Conservation (phyloP, 805 yeast species). For the Lachancea mirantina region DNA sequence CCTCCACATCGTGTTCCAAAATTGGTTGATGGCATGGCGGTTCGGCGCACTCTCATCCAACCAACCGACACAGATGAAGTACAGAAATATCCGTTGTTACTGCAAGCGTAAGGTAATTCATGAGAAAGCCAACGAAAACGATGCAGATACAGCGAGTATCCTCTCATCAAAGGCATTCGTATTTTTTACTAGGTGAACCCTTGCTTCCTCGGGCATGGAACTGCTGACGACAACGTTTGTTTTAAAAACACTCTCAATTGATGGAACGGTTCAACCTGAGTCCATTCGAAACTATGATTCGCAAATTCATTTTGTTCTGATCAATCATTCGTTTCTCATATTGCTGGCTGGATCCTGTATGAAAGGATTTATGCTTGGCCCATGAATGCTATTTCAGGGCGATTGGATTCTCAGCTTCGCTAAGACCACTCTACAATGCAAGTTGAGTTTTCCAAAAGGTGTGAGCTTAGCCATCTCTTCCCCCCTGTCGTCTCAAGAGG, state of each 20-base stretch:
- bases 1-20: constrained; percentile 34
- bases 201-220: constrained; percentile 71
- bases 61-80: constrained; percentile 49
- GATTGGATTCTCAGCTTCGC: constrained; percentile 18
- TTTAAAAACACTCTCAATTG: constrained; percentile 59
- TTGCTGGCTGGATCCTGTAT: constrained; percentile 68
- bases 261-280: constrained; percentile 49
- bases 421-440: too few relatives aligned
- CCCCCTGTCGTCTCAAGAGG: too few relatives aligned
- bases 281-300: constrained; percentile 69
- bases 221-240: constrained; percentile 82
- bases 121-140: constrained; percentile 43
- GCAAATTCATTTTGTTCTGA: constrained; percentile 87
- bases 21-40: constrained; percentile 33
- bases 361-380: constrained; percentile 69
- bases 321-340: constrained; percentile 73
- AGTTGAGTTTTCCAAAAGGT: too few relatives aligned
- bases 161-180: constrained; percentile 37
- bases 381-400: constrained; percentile 45
- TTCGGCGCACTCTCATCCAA: constrained; percentile 53
- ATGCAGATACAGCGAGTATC: constrained; percentile 39
- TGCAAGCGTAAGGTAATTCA: constrained; percentile 74
- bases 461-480: too few relatives aligned
- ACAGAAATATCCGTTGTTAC: constrained; percentile 54
- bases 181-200: constrained; percentile 43